Conservation (phyloP, 2,329 filamentous ascomycete genomes). For the Epicoccum sorghinum region DNA sequence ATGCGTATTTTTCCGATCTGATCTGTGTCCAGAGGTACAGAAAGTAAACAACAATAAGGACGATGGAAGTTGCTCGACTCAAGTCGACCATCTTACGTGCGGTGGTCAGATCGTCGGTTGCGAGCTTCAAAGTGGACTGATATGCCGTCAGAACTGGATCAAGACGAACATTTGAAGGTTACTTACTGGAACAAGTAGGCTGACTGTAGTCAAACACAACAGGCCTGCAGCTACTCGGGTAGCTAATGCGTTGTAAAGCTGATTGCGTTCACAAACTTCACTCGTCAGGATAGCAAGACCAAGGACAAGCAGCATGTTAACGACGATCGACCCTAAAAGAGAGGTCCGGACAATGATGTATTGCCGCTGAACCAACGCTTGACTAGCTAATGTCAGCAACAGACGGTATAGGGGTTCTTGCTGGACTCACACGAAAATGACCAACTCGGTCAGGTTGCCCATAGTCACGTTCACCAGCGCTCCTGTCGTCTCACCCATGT, state of each 20-base stretch:
- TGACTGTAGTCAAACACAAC: constrained; percentile 74
- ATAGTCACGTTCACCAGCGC: constrained; percentile 59
- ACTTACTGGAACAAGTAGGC: constrained; percentile 77
- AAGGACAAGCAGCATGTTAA: constrained; percentile 82
- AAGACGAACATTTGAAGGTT: background rate
- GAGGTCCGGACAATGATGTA: constrained; percentile 88
- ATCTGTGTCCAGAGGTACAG: constrained; percentile 23
- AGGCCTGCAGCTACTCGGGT: constrained; percentile 83
- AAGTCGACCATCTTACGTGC: constrained; percentile 14
- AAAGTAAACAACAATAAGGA: constrained; percentile 21
- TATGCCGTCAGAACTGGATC: background rate
- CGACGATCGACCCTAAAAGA: constrained; percentile 83
- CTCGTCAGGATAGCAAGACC: constrained; percentile 86
- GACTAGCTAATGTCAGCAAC: constrained; percentile 59
- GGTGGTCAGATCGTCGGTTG: background rate
- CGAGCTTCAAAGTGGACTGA: constrained; percentile 15
- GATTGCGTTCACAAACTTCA: constrained; percentile 74
- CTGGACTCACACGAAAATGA: constrained; percentile 66
- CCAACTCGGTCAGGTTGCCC: constrained; percentile 84
- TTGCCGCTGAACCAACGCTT: constrained; percentile 73
- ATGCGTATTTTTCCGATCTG: constrained; percentile 19
- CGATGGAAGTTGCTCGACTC: constrained; percentile 19
- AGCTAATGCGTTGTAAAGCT: constrained; percentile 85
- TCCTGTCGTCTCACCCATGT: constrained; percentile 69
- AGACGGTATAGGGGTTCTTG: constrained; percentile 1